Percentiles rank a stretch among this genome's conserved stretches.
phyloP scores from a whole-genome alignment of 2,329 filamentous ascomycete genomes.

The Xylaria sp. region DNA sequence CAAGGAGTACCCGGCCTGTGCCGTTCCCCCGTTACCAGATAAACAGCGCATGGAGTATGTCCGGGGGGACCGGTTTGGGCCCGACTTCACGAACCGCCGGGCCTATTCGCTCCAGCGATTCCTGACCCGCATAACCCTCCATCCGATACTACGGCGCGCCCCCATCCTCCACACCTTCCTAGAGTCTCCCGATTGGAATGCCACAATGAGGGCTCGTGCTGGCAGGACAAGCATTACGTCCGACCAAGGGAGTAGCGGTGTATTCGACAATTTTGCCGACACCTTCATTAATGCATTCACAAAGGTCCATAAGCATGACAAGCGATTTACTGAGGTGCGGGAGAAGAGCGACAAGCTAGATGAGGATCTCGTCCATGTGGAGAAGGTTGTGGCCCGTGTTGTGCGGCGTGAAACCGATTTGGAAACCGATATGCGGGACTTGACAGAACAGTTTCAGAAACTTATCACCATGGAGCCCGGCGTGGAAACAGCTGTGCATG shows the following conservation, averaged over 20 bases:
- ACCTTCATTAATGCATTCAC: constrained; percentile 97
- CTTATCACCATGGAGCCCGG: constrained; percentile 89
- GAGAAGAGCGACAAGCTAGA: constrained; percentile 94
- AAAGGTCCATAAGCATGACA: constrained; percentile 94
- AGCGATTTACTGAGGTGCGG: constrained; percentile 91
- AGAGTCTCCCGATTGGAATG: constrained; percentile 95
- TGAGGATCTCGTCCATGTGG: constrained; percentile 90
- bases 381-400: constrained; percentile 94
- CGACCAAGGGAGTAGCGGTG: constrained; percentile 67
- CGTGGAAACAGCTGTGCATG: constrained; percentile 82
- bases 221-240: constrained; percentile 67
- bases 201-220: constrained; percentile 85
- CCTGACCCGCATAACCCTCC: constrained; percentile 83
- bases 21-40: constrained; percentile 93
- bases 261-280: constrained; percentile 95
- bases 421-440: constrained; percentile 86
- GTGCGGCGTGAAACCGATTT: constrained; percentile 88
- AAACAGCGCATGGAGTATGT: constrained; percentile 99
- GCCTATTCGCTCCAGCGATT: constrained; percentile 93
- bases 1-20: constrained; percentile 88
- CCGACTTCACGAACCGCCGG: constrained; percentile 89
- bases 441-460: constrained; percentile 94
- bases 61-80: constrained; percentile 91
- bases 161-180: constrained; percentile 88
- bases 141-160: constrained; percentile 87